These are phyloP conservation scores for Tolypocladium endophyticum DNA, from an alignment of 2,329 filamentous ascomycete genomes.

Conservation along the genomic window DNA sequence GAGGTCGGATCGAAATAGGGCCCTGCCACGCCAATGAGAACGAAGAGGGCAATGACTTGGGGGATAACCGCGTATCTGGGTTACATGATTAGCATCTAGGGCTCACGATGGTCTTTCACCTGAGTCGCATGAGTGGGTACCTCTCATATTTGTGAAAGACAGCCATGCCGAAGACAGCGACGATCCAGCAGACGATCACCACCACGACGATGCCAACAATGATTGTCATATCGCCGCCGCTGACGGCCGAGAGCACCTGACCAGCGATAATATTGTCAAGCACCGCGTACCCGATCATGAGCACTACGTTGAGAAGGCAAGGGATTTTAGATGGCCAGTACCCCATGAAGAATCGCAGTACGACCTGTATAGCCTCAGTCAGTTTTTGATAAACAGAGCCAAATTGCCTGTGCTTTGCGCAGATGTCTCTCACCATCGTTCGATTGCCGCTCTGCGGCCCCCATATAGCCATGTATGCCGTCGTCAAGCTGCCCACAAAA, in stretches of 20 bases:
- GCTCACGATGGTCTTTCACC: too few relatives aligned
- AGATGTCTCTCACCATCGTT: slow-evolving; percentile 47
- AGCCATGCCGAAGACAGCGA: slow-evolving; percentile 46
- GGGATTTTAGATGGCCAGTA: slow-evolving; percentile 36
- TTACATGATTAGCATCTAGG: neutral
- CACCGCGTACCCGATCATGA: slow-evolving; percentile 64
- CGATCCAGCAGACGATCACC: slow-evolving; percentile 61
- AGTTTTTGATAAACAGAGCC: too few relatives aligned
- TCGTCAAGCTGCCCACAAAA: slow-evolving; percentile 58
- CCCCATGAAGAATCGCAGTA: slow-evolving; percentile 70
- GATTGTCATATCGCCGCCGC: slow-evolving; percentile 52
- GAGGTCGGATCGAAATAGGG: slow-evolving; percentile 51
- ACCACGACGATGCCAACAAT: slow-evolving; percentile 69
- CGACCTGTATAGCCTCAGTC: slow-evolving; percentile 25
- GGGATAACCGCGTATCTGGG: slow-evolving; percentile 38
- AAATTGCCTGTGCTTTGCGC: neutral
- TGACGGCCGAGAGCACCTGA: slow-evolving; percentile 66
- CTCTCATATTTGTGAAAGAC: slow-evolving; percentile 63
- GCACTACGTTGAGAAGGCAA: slow-evolving; percentile 35
- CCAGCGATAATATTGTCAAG: slow-evolving; percentile 75
- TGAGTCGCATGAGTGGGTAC: slow-evolving; percentile 5
- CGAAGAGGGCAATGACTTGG: slow-evolving; percentile 63
- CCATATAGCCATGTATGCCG: slow-evolving; percentile 69
- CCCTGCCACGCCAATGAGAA: slow-evolving; percentile 58
- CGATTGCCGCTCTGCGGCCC: slow-evolving; percentile 64